Evolutionary conservation across 1,284 basidiomycete species (phyloP).

Genomic region (Fomes fomentarius): DNA sequence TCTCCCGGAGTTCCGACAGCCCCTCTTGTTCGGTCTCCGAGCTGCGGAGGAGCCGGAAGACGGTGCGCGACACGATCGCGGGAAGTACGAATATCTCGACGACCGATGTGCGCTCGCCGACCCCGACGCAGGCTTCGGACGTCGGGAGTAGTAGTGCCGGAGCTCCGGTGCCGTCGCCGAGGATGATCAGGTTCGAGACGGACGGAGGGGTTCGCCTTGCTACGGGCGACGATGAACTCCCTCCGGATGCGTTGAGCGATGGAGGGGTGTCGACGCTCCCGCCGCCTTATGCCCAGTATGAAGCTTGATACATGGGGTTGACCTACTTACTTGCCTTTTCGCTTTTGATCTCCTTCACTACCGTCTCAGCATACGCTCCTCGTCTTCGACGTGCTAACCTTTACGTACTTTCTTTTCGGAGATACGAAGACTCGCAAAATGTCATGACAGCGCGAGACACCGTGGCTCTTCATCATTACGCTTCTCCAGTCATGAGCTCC

Average conservation of each 20-base stretch:
- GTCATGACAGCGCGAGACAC: too few relatives aligned
- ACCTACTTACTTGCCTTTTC: background rate
- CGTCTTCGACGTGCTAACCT: too few relatives aligned
- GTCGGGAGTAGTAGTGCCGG: background rate
- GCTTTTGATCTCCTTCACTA: background rate
- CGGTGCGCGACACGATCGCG: background rate
- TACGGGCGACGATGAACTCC: background rate
- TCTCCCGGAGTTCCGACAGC: background rate
- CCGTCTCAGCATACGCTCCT: too few relatives aligned
- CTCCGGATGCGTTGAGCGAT: background rate
- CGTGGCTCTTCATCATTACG: too few relatives aligned
- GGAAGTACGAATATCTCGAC: constrained; percentile 1
- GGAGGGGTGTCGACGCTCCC: background rate
- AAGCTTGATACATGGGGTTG: background rate
- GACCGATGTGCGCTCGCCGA: background rate
- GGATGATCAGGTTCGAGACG: background rate
- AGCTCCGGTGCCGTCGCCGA: background rate
- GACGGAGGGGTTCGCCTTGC: constrained; percentile 1
- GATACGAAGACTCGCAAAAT: too few relatives aligned
- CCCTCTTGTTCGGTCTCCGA: background rate
- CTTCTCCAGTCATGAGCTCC: too few relatives aligned
- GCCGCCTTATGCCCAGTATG: background rate
- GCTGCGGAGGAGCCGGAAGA: background rate
- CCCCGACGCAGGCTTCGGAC: background rate
- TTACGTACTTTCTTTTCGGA: too few relatives aligned